Evolutionary conservation across 2,329 filamentous ascomycete species (phyloP), one percentile per base, ranked within the genome.

Genomic region (Phaeosphaeria sp.): DNA sequence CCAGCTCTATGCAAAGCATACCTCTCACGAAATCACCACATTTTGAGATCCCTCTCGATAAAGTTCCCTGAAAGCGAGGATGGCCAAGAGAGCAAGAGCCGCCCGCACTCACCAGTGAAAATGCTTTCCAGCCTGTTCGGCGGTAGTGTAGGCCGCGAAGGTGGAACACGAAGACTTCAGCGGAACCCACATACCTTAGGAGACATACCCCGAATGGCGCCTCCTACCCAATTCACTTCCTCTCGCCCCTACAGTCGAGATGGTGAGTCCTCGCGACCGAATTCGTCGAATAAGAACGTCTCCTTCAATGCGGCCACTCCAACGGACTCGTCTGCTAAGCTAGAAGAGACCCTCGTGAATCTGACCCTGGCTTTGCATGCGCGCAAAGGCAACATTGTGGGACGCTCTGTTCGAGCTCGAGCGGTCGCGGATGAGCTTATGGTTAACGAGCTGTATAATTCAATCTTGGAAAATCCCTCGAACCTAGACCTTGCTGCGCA

Each of bases 371-470:
- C 91, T 39, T 81, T 97, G 30, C 91, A 95, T 69, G 89, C 90
- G 41, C 88, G 93, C 43, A 96, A 94, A 73, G 93, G 93, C 30
- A 92, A 93, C 68, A 91, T 97, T 56, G 85, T 96, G 18, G 93
- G 91, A 18, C 88, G 90, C 30, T 88, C 87, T 23, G 81, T 97
- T 30, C 85, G 93, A 50, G 89, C 87, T 64, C 85, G 93, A 57
- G 81, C 84, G 11, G 78, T 80, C 25, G 91, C 89, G 1, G 91
- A 97, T 71, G 90, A 93, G 69, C 83, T 94, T 6, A 82, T 86
- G 1, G 90, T 97, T 65, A 97, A 97, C 69, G 92, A 96, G 66
- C 82, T 97, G 1, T 97, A 97, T 78, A 97, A 97, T 72, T 86
- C 88, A 33, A 84, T 97, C 15, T 87, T 96, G 18, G 93, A 97